Conservation (phyloP, 768 basidiomycete genomes). For the Psilocybe subaeruginosa region DNA sequence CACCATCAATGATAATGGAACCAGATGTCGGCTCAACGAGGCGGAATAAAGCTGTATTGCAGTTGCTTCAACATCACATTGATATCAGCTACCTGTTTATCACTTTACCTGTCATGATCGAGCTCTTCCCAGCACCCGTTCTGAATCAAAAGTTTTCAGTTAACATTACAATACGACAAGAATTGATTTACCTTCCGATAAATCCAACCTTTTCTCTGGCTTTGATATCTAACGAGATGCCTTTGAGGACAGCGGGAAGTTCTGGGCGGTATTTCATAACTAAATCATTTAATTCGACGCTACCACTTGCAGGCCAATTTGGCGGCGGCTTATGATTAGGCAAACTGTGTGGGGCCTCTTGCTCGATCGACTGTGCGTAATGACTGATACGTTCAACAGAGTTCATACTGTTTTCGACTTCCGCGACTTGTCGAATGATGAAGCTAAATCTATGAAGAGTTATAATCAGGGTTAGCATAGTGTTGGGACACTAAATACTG, state of each 20-base stretch:
- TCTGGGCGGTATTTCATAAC: conserved; percentile 83
- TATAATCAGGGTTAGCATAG: background rate
- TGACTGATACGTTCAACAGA: conserved; percentile 80
- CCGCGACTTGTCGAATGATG: conserved; percentile 74
- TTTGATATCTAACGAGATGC: conserved; percentile 65
- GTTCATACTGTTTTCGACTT: conserved; percentile 93
- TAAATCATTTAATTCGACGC: conserved; percentile 73
- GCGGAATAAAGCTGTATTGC: conserved; percentile 67
- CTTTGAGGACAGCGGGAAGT: conserved; percentile 81
- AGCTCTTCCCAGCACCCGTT: conserved; percentile 88
- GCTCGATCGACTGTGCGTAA: conserved; percentile 78
- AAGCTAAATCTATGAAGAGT: conserved; percentile 58
- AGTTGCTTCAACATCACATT: background rate
- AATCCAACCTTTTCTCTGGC: conserved; percentile 91
- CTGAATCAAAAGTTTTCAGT: conserved; percentile 25
- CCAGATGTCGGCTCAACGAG: conserved; percentile 80
- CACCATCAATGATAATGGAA: conserved; percentile 74
- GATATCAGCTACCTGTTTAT: background rate
- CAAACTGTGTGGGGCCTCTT: conserved; percentile 73
- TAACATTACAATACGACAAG: background rate
- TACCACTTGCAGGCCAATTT: conserved; percentile 76
- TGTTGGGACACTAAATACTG: background rate
- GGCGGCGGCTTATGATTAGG: conserved; percentile 56
- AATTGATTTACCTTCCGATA: conserved; percentile 55
- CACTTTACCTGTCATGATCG: conserved; percentile 60